phyloP scores from a whole-genome alignment of 2,329 filamentous ascomycete species.

The Daldinia sp. region DNA sequence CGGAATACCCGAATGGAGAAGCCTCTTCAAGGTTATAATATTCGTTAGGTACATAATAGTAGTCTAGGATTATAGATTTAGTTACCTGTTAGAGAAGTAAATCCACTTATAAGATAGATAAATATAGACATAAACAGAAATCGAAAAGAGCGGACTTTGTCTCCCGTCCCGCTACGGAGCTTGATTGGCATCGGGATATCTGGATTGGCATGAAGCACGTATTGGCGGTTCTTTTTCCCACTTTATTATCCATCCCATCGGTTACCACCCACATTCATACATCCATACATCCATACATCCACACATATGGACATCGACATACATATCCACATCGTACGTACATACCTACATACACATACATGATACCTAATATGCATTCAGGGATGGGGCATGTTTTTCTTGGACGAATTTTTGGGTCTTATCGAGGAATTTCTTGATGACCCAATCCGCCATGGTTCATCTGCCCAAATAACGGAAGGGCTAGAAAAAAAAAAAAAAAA shows the following conservation, averaged over 20 bases:
- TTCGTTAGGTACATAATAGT: not conserved
- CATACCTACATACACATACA: not conserved
- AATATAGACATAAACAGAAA: not conserved
- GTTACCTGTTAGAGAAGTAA: not conserved
- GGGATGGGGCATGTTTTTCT: not conserved
- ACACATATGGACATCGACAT: not conserved
- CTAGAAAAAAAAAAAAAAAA: not conserved
- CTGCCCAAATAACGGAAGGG: not conserved
- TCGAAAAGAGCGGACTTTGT: slow-evolving; percentile 2
- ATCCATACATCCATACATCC: not conserved
- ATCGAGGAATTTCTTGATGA: not conserved
- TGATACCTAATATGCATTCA: no score
- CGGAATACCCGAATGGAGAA: slow-evolving; percentile 27
- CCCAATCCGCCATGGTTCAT: not conserved
- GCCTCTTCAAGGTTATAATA: not conserved
- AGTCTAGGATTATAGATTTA: no score
- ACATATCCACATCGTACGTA: not conserved
- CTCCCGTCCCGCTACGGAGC: slow-evolving; percentile 7
- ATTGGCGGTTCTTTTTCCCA: slow-evolving; percentile 17
- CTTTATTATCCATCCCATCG: slow-evolving; percentile 37
- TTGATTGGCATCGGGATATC: not conserved
- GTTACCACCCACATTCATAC: slow-evolving; percentile 30
- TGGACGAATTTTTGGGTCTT: not conserved
- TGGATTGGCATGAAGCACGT: slow-evolving; percentile 5
- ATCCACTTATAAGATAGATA: slow-evolving; percentile 2